Evolutionary conservation across 352 stramenopile species (phyloP).

Genomic region (Globisporangium solare): DNA sequence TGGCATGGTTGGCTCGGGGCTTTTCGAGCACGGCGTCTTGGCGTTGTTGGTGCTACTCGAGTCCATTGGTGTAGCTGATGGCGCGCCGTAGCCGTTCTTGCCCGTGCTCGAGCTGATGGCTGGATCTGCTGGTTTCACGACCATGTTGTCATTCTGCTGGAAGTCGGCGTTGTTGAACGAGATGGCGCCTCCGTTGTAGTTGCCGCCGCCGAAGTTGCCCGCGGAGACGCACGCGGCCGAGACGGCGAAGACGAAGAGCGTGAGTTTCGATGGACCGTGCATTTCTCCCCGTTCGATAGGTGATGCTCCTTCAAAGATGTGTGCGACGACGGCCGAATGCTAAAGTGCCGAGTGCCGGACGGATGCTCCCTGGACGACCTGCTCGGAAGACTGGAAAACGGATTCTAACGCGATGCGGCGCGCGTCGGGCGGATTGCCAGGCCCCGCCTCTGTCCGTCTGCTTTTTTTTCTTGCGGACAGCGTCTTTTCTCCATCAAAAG

Average conservation of each 20-base stretch:
- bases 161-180: constrained; percentile 17
- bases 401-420: constrained; percentile 16
- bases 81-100: constrained; percentile 8
- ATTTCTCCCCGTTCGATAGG: neutral
- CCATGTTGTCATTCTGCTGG: constrained; percentile 17
- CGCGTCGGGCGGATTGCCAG: neutral
- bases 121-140: constrained; percentile 14
- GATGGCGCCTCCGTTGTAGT: constrained; percentile 12
- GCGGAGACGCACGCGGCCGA: constrained; percentile 10
- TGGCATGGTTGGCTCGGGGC: constrained; percentile 8
- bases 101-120: constrained; percentile 8
- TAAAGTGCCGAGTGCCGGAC: neutral
- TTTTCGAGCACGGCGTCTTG: neutral
- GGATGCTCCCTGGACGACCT: neutral
- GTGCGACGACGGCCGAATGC: neutral
- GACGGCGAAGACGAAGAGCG: constrained; percentile 12
- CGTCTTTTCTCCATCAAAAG: constrained; percentile 7
- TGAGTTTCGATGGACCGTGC: constrained; percentile 16
- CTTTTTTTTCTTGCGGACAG: neutral
- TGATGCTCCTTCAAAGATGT: neutral
- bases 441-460: neutral
- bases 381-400: constrained; percentile 24
- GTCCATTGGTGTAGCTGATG: neutral
- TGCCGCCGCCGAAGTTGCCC: neutral
- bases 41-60: constrained; percentile 1